Evolutionary conservation across 129 eudicot genomes (phyloP).

Genomic region (Flaveria robusta): DNA sequence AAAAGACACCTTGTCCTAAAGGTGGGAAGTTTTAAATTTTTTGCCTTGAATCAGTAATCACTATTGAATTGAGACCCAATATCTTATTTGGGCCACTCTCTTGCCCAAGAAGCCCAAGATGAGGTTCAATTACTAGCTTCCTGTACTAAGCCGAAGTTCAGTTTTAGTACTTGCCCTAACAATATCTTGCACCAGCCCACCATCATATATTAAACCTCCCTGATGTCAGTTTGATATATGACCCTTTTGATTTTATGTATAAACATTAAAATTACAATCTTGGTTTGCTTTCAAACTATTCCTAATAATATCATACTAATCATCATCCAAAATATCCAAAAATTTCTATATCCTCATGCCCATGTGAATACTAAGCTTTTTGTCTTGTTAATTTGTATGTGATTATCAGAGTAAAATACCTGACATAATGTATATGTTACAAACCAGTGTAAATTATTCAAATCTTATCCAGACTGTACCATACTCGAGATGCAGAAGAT

Average conservation of each 20-base stretch:
- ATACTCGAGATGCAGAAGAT: background rate
- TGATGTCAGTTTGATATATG: background rate
- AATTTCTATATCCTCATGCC: background rate
- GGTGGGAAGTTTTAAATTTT: background rate
- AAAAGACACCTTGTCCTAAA: background rate
- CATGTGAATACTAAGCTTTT: background rate
- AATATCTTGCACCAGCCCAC: background rate
- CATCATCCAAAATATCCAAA: background rate
- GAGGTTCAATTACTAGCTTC: background rate
- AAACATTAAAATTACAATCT: background rate
- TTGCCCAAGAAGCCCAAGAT: slow-evolving; percentile 2
- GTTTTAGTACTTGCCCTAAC: background rate
- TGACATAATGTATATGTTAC: background rate
- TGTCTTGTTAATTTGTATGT: background rate
- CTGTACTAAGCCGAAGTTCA: background rate
- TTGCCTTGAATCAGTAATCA: background rate
- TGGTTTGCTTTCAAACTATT: background rate
- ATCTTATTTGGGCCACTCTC: background rate
- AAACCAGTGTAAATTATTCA: background rate
- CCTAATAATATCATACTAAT: background rate
- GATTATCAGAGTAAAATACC: background rate
- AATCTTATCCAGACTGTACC: background rate
- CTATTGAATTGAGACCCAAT: background rate
- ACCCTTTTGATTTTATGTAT: background rate
- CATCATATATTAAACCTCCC: background rate